Conservation (phyloP, 257 asterid genomes). For the Verbena officinalis region DNA sequence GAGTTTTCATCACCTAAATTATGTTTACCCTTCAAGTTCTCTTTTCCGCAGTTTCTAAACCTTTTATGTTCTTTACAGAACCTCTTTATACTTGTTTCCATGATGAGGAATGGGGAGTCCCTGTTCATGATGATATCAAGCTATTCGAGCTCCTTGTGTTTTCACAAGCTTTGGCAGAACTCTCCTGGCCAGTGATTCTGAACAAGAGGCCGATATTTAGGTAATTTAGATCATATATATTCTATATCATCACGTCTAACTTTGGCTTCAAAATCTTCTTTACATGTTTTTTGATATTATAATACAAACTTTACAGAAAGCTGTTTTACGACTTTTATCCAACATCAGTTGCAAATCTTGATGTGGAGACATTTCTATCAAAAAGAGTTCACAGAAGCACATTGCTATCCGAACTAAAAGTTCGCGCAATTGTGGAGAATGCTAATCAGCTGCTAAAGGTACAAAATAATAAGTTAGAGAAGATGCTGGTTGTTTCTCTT, state of each 20-base stretch:
- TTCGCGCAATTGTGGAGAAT: slow-evolving; percentile 71
- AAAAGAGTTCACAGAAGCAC: slow-evolving; percentile 45
- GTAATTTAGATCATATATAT: slow-evolving; percentile 41
- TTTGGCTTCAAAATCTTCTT: slow-evolving; percentile 6
- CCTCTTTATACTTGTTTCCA: slow-evolving; percentile 64
- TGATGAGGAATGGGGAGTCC: slow-evolving; percentile 93
- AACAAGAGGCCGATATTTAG: slow-evolving; percentile 67
- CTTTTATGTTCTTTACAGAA: slow-evolving; percentile 56
- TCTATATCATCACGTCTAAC: slow-evolving; percentile 12
- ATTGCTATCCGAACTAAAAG: slow-evolving; percentile 75
- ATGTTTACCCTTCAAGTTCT: no score
- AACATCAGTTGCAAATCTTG: slow-evolving; percentile 56
- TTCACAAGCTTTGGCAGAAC: slow-evolving; percentile 81
- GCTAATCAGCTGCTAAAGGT: slow-evolving; percentile 81
- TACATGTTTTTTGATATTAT: slow-evolving; percentile 8
- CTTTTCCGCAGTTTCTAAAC: no score
- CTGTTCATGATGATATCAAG: slow-evolving; percentile 67
- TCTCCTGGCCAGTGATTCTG: slow-evolving; percentile 74
- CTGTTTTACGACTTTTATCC: slow-evolving; percentile 67
- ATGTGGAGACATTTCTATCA: slow-evolving; percentile 53
- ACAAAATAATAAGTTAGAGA: slow-evolving; percentile 13
- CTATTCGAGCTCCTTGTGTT: slow-evolving; percentile 77
- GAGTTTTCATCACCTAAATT: no score
- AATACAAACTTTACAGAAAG: slow-evolving; percentile 48
- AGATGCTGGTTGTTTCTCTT: no score